Evolutionary conservation across 2,329 filamentous ascomycete species (phyloP).

Genomic region (Cadophora luteo-olivacea): DNA sequence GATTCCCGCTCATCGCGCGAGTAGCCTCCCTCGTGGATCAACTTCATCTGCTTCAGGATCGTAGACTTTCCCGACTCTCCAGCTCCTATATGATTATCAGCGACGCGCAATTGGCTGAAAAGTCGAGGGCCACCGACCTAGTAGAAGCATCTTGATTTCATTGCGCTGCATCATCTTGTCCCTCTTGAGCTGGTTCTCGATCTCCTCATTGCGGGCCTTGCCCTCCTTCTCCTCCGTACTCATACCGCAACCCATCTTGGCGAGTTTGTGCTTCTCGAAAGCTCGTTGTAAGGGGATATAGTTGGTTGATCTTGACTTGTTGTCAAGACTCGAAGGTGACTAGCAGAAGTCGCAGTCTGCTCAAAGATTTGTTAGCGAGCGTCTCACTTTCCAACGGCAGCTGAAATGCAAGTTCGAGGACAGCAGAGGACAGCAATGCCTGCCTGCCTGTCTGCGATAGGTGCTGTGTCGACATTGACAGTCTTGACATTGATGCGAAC

Average conservation of each 20-base stretch:
- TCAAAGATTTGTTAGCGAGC: slow-evolving; percentile 18
- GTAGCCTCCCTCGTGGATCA: slow-evolving; percentile 98
- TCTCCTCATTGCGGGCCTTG: slow-evolving; percentile 99
- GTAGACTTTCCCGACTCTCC: slow-evolving; percentile 98
- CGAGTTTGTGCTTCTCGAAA: slow-evolving; percentile 43
- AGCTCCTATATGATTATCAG: slow-evolving; percentile 54
- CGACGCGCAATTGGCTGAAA: background rate
- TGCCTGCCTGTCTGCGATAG: background rate
- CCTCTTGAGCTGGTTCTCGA: slow-evolving; percentile 98
- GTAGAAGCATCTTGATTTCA: slow-evolving; percentile 99
- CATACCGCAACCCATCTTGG: slow-evolving; percentile 99
- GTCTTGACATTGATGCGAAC: background rate
- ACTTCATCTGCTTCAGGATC: slow-evolving; percentile 97
- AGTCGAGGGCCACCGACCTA: slow-evolving; percentile 71
- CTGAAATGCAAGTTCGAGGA: background rate
- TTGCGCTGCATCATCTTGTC: slow-evolving; percentile 99
- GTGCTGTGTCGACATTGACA: background rate
- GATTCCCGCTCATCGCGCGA: slow-evolving; percentile 95
- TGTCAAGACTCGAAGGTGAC: slow-evolving; percentile 1
- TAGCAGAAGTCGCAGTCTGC: slow-evolving; percentile 13
- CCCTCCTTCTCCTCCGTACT: slow-evolving; percentile 99
- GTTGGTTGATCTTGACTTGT: slow-evolving; percentile 15
- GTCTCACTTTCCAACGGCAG: slow-evolving; percentile 5
- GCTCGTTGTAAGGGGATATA: slow-evolving; percentile 14
- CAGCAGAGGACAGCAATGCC: slow-evolving; percentile 7